phyloP scores from a whole-genome alignment of 2,329 filamentous ascomycete species.

The Exutisphaerella laricina region DNA sequence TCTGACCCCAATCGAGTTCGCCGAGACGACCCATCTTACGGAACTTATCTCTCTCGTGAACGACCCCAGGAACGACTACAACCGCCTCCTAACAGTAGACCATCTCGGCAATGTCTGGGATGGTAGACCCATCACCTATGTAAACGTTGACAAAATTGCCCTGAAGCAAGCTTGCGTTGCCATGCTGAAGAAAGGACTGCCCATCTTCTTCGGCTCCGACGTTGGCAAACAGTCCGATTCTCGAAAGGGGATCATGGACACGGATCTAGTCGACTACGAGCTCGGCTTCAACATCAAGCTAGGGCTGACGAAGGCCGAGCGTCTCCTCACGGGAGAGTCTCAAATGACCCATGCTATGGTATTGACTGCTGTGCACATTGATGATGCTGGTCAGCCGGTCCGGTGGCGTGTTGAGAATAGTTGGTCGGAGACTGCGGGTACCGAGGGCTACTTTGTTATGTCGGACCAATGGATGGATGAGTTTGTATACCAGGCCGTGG shows the following conservation, averaged over 20 bases:
- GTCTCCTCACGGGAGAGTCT: conserved; percentile 67
- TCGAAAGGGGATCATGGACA: conserved; percentile 70
- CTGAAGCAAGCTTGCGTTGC: conserved; percentile 69
- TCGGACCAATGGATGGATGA: conserved; percentile 60
- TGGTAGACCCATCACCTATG: conserved; percentile 68
- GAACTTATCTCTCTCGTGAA: conserved; percentile 76
- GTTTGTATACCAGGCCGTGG: conserved; percentile 80
- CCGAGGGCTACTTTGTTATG: conserved; percentile 87
- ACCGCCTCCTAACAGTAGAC: conserved; percentile 67
- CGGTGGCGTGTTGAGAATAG: conserved; percentile 85
- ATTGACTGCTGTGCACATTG: conserved; percentile 75
- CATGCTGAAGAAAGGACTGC: conserved; percentile 72
- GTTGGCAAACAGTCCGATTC: conserved; percentile 76
- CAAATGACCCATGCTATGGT: conserved; percentile 94
- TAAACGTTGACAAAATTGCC: conserved; percentile 70
- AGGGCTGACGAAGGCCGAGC: conserved; percentile 68
- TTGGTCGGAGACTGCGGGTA: conserved; percentile 65
- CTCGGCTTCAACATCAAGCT: conserved; percentile 75
- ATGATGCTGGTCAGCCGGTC: conserved; percentile 58
- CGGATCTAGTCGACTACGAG: conserved; percentile 68
- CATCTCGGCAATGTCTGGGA: conserved; percentile 77
- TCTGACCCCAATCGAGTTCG: conserved; percentile 65
- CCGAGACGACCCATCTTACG: conserved; percentile 60
- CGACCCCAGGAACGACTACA: conserved; percentile 72
- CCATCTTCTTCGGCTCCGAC: conserved; percentile 84